phyloP scores from a whole-genome alignment of 805 yeast species.

The Yamadazyma philogaea region DNA sequence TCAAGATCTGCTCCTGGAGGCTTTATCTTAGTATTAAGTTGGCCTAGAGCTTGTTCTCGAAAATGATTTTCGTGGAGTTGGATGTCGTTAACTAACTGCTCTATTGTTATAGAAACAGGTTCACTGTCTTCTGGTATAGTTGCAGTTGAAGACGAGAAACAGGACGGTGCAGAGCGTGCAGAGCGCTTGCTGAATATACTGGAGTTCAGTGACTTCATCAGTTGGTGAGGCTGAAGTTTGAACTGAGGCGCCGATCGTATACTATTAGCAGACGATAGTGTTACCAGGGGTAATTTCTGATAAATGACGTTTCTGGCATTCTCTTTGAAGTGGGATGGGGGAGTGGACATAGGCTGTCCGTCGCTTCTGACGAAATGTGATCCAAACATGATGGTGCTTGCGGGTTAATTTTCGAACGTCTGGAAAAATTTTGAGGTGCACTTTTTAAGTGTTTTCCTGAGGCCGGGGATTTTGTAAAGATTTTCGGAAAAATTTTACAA shows the following conservation, averaged over 20 bases:
- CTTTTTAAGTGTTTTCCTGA: neutral
- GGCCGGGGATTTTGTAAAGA: constrained; percentile 1
- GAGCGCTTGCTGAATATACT: constrained; percentile 38
- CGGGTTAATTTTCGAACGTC: neutral
- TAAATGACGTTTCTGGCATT: constrained; percentile 43
- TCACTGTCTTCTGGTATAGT: constrained; percentile 46
- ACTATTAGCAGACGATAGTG: constrained; percentile 27
- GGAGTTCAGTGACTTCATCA: constrained; percentile 35
- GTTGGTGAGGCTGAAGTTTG: constrained; percentile 17
- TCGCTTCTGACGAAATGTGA: constrained; percentile 24
- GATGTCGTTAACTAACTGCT: constrained; percentile 42
- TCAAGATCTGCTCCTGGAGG: constrained; percentile 20
- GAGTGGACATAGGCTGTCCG: constrained; percentile 20
- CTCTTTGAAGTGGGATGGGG: constrained; percentile 42
- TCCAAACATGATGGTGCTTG: constrained; percentile 25
- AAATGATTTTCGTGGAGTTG: constrained; percentile 32
- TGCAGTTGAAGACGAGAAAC: constrained; percentile 40
- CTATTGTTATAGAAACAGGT: constrained; percentile 40
- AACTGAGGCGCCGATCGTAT: constrained; percentile 42
- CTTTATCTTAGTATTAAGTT: constrained; percentile 9
- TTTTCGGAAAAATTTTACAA: neutral
- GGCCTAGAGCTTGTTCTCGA: constrained; percentile 14
- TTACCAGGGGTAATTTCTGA: constrained; percentile 34
- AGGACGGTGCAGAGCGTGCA: constrained; percentile 42
- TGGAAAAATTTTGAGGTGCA: constrained; percentile 12